phyloP scores from a whole-genome alignment of 768 basidiomycete genomes.

The Russula sp. region DNA sequence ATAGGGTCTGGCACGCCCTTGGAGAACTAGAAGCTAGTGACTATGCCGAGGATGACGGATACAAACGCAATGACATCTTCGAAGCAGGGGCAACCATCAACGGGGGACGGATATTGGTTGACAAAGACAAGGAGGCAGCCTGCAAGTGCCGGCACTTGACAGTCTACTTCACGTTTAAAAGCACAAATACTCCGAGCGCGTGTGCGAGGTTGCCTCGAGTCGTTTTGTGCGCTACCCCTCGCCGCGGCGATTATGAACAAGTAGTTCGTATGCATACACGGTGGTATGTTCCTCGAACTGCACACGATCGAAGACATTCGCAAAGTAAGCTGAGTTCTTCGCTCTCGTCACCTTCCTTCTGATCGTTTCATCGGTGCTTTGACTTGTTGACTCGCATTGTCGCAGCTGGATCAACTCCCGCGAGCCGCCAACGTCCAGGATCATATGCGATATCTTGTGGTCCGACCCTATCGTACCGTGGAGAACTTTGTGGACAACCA shows the following conservation, averaged over 20 bases:
- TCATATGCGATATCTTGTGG: conserved; percentile 99
- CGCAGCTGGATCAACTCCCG: conserved; percentile 93
- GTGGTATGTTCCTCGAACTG: conserved; percentile 91
- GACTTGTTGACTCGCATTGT: background rate
- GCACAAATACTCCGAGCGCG: conserved; percentile 95
- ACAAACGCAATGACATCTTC: conserved; percentile 93
- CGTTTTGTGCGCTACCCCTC: conserved; percentile 90
- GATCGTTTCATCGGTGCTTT: background rate
- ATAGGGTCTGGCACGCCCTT: conserved; percentile 34
- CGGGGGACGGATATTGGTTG: conserved; percentile 86
- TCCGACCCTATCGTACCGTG: conserved; percentile 83
- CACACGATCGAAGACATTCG: conserved; percentile 94
- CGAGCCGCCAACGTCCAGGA: conserved; percentile 92
- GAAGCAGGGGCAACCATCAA: conserved; percentile 97
- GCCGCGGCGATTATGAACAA: conserved; percentile 99
- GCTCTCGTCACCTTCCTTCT: background rate
- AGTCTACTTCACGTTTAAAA: conserved; percentile 99
- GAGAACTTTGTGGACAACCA: conserved; percentile 95
- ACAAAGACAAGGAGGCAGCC: conserved; percentile 66
- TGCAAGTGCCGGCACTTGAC: conserved; percentile 98
- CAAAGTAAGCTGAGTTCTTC: conserved; percentile 40
- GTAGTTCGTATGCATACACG: conserved; percentile 97
- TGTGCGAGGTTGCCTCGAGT: conserved; percentile 97
- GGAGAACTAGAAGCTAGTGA: conserved; percentile 61
- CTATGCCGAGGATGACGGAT: conserved; percentile 73